Evolutionary conservation across 495 filamentous ascomycete species (phyloP).

Genomic region (Neurospora sp.): DNA sequence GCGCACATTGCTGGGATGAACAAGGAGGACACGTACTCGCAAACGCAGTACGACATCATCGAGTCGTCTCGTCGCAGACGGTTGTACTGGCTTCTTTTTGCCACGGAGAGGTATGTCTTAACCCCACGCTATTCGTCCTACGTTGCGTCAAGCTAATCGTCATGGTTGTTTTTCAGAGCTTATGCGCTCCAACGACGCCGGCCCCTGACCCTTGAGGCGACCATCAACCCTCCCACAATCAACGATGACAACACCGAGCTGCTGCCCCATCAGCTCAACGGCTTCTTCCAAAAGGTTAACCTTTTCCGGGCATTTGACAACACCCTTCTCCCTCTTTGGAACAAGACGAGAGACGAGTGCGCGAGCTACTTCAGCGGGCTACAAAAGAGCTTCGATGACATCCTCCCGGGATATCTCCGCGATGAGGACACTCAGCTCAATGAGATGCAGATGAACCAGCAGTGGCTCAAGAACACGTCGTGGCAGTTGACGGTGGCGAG

Average conservation of each 20-base stretch:
- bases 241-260: constrained; percentile 53
- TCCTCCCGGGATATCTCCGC: constrained; percentile 51
- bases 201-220: constrained; percentile 46
- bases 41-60: constrained; percentile 37
- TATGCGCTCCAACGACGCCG: constrained; percentile 71
- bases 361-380: constrained; percentile 49
- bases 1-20: constrained; percentile 48
- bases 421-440: constrained; percentile 56
- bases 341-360: constrained; percentile 51
- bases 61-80: constrained; percentile 46
- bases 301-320: constrained; percentile 68
- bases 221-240: constrained; percentile 54
- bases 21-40: constrained; percentile 46
- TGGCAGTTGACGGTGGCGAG: constrained; percentile 57
- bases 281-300: constrained; percentile 55
- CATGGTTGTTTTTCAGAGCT: constrained; percentile 25
- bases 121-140: background rate
- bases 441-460: constrained; percentile 62
- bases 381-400: constrained; percentile 56
- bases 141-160: constrained; percentile 8
- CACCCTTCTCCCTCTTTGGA: constrained; percentile 59
- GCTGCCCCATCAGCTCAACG: constrained; percentile 38
- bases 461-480: constrained; percentile 74
- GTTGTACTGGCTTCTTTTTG: constrained; percentile 63
- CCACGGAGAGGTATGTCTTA: constrained; percentile 53